Conservation (phyloP, 2,329 filamentous ascomycete species). For the Beauveria caledonica region DNA sequence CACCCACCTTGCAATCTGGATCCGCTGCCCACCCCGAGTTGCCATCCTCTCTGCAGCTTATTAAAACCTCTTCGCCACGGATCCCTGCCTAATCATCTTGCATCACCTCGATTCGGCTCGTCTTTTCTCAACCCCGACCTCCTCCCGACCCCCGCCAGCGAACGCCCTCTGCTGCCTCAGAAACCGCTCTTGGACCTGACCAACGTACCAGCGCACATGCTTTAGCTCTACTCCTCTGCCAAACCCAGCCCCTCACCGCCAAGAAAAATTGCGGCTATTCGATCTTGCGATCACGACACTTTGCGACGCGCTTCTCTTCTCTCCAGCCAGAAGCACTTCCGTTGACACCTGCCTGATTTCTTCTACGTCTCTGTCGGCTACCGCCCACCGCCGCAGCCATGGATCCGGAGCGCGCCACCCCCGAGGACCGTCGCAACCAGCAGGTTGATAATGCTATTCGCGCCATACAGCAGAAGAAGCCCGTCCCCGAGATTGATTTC, state of each 20-base stretch:
- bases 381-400: constrained; percentile 27
- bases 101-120: background rate
- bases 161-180: background rate
- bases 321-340: background rate
- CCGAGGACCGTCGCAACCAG: constrained; percentile 41
- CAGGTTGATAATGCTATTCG: constrained; percentile 85
- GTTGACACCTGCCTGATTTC: background rate
- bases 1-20: background rate
- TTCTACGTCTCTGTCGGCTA: background rate
- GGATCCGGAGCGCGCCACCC: constrained; percentile 37
- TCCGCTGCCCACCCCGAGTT: background rate
- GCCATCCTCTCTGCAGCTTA: background rate
- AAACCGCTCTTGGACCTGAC: background rate
- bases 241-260: constrained; percentile 4
- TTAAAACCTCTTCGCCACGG: background rate
- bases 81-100: background rate
- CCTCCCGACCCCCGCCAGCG: background rate
- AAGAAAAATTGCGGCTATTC: background rate
- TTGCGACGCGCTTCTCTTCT: background rate
- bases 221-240: background rate
- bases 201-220: background rate
- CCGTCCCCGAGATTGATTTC: constrained; percentile 96
- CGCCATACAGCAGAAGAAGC: constrained; percentile 91
- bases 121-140: background rate
- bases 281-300: background rate